Base-by-base conservation (phyloP, 495 filamentous ascomycete species). In the Astrothelium subdiscretum region DNA sequence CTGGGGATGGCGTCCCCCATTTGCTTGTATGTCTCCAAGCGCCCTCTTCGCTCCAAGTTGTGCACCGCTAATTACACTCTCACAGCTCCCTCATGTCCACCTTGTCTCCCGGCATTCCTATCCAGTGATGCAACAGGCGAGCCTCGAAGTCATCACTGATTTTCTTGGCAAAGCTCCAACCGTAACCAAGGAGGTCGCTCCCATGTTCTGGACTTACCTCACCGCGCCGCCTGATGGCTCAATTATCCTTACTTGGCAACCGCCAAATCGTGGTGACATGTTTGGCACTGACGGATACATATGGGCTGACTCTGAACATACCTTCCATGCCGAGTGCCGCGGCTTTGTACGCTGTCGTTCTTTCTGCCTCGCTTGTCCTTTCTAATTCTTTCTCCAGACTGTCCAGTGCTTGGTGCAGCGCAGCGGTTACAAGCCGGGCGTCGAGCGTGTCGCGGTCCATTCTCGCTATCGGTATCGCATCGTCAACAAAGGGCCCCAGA, bases 201-300 rank as follows among this genome's bases (percentile, higher is more conserved):
- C 91, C 5, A 91, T 97, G 81, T 86, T 83, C 70, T 98, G 92
- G 92, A 91, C 86, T 20, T 96, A 94, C 73, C 79, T 97, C 48
- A 85, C 92, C 64, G 81, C 83, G 31, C 92, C 92, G 3, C 78
- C 76, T 32, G 88, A 95, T 75, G 91, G 91, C 11, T 85, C 84
- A 20, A 80, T 95, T 31, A 81, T 91, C 70, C 79, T 97, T 26
- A 87, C 86, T 40, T 97, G 92, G 92, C 58, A 65, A 2, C 59
- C 58, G 1, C 29, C 48, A 12, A 58, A 52, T 20, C 43, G 62
- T 22, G 60, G 67, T 20, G 80, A 79, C 2, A 83, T 83, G 57
- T 92, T 89, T 68, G 85, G 94, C 24, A 95, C 85, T 63, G 92
- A 98, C 80, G 94, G 94, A 15, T 92, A 90, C 69, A 76, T 96